phyloP scores from a whole-genome alignment of 768 basidiomycete genomes.

The Rhizopogon vesiculosus region DNA sequence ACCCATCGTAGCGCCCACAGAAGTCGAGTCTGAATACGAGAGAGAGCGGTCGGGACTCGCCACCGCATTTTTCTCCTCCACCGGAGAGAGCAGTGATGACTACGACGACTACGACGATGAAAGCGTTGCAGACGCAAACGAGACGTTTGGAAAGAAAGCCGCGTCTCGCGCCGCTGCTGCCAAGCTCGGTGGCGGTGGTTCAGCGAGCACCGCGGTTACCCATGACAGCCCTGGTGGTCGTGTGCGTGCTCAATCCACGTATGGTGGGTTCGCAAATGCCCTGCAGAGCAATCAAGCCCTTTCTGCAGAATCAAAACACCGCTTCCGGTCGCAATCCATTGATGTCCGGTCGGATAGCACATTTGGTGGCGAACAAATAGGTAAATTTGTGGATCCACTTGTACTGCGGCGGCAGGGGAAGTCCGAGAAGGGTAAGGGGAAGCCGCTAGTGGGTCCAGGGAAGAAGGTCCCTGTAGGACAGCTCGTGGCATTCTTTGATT shows the following conservation, averaged over 20 bases:
- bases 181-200: constrained; percentile 27
- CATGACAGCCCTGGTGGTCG: constrained; percentile 23
- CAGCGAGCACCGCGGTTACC: constrained; percentile 9
- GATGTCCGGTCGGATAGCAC: constrained; percentile 23
- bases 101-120: constrained; percentile 22
- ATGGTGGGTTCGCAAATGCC: constrained; percentile 28
- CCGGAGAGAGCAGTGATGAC: constrained; percentile 32
- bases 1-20: constrained; percentile 46
- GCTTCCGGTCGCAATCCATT: constrained; percentile 35
- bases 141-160: constrained; percentile 55
- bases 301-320: constrained; percentile 15
- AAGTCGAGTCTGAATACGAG: constrained; percentile 23
- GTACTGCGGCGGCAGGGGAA: constrained; percentile 61
- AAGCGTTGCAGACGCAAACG: constrained; percentile 32
- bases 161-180: constrained; percentile 27
- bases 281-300: constrained; percentile 24
- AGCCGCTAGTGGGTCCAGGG: constrained; percentile 29
- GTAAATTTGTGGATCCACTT: constrained; percentile 75
- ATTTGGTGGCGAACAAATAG: constrained; percentile 8
- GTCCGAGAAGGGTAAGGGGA: constrained; percentile 35
- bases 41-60: constrained; percentile 29
- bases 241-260: constrained; percentile 56
- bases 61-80: constrained; percentile 38
- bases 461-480: constrained; percentile 73
- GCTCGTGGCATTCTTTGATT: constrained; percentile 81